Conservation (phyloP, 306 rosid genomes). For the Sechiopsis laciniata region DNA sequence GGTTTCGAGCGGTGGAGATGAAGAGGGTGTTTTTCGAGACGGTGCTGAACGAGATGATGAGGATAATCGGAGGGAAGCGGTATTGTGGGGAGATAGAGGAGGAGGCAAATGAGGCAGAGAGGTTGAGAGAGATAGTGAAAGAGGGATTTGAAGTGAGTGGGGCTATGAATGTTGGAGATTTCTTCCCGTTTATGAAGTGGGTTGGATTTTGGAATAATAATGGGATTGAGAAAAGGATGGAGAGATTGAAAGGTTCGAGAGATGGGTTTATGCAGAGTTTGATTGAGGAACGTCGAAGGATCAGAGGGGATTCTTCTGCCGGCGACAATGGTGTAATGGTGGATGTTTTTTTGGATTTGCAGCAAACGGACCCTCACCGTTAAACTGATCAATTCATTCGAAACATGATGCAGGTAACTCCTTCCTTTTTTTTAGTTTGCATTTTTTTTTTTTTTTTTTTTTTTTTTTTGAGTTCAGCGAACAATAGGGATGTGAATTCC, state of each 20-base stretch:
- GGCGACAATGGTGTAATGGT: constrained; percentile 25
- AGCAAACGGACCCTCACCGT: constrained; percentile 30
- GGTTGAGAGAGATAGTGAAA: constrained; percentile 24
- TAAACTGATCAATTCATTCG: constrained; percentile 28
- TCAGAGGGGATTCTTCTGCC: neutral
- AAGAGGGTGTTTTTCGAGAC: constrained; percentile 30
- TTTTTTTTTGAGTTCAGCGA: no score
- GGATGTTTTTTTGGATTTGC: constrained; percentile 30
- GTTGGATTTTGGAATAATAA: neutral
- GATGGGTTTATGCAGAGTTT: constrained; percentile 29
- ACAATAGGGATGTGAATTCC: no score
- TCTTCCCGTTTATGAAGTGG: constrained; percentile 26
- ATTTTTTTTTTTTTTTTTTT: no score
- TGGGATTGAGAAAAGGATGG: constrained; percentile 25
- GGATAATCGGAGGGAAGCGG: constrained; percentile 30
- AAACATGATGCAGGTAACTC: constrained; percentile 31
- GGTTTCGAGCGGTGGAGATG: constrained; percentile 27
- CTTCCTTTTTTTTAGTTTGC: neutral
- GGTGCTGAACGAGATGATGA: constrained; percentile 34
- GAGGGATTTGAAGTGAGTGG: constrained; percentile 30
- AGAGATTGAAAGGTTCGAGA: constrained; percentile 24
- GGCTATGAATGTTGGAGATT: constrained; percentile 31
- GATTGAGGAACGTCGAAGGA: constrained; percentile 29
- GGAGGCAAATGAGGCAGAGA: neutral
- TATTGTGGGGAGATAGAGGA: constrained; percentile 24